Percentiles rank a stretch among this genome's conserved stretches.
These are phyloP conservation scores for Trametes meyenii DNA, from an alignment of 768 basidiomycete genomes.

Conservation along the genomic window DNA sequence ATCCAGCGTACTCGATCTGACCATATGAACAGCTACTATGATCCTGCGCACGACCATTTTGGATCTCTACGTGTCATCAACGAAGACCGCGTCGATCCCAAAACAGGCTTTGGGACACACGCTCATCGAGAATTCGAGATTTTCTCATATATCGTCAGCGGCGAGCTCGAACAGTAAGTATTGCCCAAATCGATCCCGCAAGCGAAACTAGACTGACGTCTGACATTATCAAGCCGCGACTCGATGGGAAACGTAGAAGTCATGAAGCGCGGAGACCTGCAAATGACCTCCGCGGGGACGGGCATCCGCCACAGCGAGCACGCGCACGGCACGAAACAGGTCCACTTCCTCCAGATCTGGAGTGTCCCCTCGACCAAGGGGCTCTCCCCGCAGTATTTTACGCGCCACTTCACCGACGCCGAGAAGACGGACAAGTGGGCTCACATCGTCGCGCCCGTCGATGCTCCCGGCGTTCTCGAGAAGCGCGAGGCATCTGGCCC, in stretches of 20 bases:
- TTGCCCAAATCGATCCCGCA: background rate
- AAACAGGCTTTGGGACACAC: conserved; percentile 85
- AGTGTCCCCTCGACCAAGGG: conserved; percentile 47
- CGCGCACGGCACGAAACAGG: conserved; percentile 48
- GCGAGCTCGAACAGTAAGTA: conserved; percentile 79
- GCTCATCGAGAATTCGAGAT: conserved; percentile 88
- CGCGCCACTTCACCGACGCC: conserved; percentile 80
- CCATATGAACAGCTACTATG: conserved; percentile 54
- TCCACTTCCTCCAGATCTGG: conserved; percentile 77
- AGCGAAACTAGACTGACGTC: too few species aligned
- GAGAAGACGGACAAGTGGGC: conserved; percentile 78
- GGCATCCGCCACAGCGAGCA: conserved; percentile 87
- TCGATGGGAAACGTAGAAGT: conserved; percentile 91
- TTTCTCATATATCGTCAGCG: conserved; percentile 83
- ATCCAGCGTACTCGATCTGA: background rate
- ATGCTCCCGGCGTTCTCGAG: conserved; percentile 54
- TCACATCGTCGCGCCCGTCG: conserved; percentile 75
- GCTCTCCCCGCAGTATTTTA: conserved; percentile 82
- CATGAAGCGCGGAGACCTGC: conserved; percentile 85
- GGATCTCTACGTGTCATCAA: conserved; percentile 88
- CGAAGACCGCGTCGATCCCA: conserved; percentile 81
- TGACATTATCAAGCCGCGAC: conserved; percentile 61
- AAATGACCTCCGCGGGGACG: conserved; percentile 90
- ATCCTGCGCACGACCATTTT: conserved; percentile 56
- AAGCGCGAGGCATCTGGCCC: conserved; percentile 75